Evolutionary conservation across 2,329 filamentous ascomycete genomes (phyloP).

Genomic region (Sporothrix mexicana): DNA sequence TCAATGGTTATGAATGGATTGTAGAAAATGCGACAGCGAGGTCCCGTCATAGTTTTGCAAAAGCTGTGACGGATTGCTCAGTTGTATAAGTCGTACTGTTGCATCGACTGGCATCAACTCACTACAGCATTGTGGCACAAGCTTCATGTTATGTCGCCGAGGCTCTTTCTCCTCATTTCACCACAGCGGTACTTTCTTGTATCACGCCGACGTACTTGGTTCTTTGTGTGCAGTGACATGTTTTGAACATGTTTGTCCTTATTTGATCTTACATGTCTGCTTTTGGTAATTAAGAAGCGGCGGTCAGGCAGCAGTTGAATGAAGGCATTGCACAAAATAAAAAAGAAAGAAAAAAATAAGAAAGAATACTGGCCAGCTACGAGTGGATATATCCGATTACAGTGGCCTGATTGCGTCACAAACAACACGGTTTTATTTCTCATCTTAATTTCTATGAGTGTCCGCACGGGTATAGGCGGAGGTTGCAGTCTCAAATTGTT

Average conservation of each 20-base stretch:
- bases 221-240: not conserved
- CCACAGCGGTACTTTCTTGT: not conserved
- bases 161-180: slow-evolving; percentile 12
- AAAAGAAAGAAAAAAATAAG: too few species aligned
- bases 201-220: not conserved
- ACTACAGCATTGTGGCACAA: not conserved
- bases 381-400: not conserved
- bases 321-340: not conserved
- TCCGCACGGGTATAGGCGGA: not conserved
- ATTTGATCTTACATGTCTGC: too few species aligned
- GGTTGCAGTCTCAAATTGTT: not conserved
- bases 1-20: not conserved
- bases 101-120: too few species aligned
- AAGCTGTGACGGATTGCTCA: too few species aligned
- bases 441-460: not conserved
- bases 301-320: not conserved
- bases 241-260: not conserved
- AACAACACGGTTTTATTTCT: not conserved
- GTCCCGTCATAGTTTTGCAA: not conserved
- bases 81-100: too few species aligned
- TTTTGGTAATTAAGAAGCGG: slow-evolving; percentile 24
- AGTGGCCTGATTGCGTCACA: not conserved
- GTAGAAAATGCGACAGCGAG: too few species aligned
- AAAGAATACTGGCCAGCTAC: too few species aligned
- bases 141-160: not conserved